Evolutionary conservation across 345 rosid species (phyloP).

Genomic region (Ailanthus altissimus): DNA sequence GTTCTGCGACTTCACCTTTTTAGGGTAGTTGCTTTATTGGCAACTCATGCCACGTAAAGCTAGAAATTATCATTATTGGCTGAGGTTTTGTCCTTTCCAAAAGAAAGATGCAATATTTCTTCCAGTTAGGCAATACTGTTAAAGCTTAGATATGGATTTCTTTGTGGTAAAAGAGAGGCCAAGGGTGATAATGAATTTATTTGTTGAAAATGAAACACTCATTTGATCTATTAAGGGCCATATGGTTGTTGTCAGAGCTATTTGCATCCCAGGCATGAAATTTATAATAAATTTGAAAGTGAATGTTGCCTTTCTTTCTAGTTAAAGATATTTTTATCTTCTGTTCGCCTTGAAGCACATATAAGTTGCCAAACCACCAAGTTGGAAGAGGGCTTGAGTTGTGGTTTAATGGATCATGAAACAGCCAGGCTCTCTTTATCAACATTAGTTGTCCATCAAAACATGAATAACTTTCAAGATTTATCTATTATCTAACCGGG

Average conservation of each 20-base stretch:
- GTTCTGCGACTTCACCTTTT: not conserved
- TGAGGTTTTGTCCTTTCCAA: not conserved
- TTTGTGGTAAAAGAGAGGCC: not conserved
- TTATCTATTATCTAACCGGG: not conserved
- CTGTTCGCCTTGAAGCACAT: too few species aligned
- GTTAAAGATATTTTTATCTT: not conserved
- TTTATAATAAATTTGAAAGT: not conserved
- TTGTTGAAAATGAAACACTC: not conserved
- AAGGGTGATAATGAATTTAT: not conserved
- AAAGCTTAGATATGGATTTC: not conserved
- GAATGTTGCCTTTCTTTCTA: not conserved
- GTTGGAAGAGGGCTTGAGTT: too few species aligned
- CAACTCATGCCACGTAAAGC: not conserved
- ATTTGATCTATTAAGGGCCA: not conserved
- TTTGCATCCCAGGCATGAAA: not conserved
- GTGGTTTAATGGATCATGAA: too few species aligned
- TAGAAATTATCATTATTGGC: not conserved
- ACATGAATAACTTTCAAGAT: not conserved
- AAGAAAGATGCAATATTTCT: not conserved
- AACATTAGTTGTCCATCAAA: not conserved
- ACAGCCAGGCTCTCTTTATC: too few species aligned
- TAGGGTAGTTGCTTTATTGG: slow-evolving; percentile 2
- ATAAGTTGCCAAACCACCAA: not conserved
- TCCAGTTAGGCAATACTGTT: not conserved
- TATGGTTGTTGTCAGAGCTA: not conserved